Evolutionary conservation across 306 rosid genomes (phyloP).

Genomic region (Pyrus pyrifolia): DNA sequence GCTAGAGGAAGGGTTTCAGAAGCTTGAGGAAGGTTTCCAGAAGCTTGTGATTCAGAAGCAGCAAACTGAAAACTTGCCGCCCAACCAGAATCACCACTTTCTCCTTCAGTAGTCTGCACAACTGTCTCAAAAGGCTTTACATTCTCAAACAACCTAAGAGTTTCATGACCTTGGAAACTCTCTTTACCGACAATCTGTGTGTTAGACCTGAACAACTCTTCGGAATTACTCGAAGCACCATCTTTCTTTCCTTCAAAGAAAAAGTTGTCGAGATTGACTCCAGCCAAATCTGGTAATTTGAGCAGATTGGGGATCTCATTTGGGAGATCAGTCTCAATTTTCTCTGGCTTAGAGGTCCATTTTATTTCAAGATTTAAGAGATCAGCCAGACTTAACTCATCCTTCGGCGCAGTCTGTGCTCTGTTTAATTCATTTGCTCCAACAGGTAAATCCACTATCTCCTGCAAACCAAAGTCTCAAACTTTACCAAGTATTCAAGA

Average conservation of each 20-base stretch:
- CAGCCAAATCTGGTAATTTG: conserved; percentile 47
- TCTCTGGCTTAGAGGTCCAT: conserved; percentile 62
- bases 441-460: conserved; percentile 36
- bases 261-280: conserved; percentile 47
- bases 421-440: conserved; percentile 40
- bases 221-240: conserved; percentile 20
- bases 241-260: conserved; percentile 36
- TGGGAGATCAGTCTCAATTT: conserved; percentile 17
- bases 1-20: conserved; percentile 27
- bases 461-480: conserved; percentile 47
- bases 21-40: not conserved
- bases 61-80: conserved; percentile 55
- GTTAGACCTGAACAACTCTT: conserved; percentile 19
- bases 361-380: conserved; percentile 68
- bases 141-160: conserved; percentile 60
- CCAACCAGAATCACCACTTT: conserved; percentile 54
- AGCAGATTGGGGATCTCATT: conserved; percentile 19
- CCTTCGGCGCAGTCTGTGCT: conserved; percentile 33
- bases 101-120: conserved; percentile 30
- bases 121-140: conserved; percentile 28
- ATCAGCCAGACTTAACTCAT: conserved; percentile 58
- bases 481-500: not conserved
- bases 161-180: conserved; percentile 27
- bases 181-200: conserved; percentile 12
- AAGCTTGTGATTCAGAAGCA: conserved; percentile 1